Base-by-base conservation (phyloP, 345 rosid genomes). In the Lumnitzera littorea region DNA sequence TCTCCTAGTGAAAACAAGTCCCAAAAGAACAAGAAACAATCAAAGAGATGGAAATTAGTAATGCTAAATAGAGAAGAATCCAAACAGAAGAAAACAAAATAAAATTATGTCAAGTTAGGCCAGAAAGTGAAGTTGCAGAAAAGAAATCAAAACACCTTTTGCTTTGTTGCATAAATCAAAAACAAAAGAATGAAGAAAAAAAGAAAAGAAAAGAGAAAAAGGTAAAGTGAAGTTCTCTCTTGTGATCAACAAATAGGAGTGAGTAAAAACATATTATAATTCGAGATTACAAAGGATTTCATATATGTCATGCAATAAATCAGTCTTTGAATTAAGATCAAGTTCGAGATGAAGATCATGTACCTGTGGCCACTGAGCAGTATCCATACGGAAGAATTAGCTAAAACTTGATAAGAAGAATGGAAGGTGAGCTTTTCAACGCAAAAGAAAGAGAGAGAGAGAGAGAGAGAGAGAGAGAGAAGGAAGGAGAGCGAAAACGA, bases 291-390 rank as follows among this genome's bases (percentile, higher is more conserved):
- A 11, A 20, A 51, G 24, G 20, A 9, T 29, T 2, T 60, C 12
- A 57, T 50, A 53, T 24, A 24, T 46, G 54, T 48, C 13, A 16
- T 20, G 27, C 53, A 64, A 31, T 17, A 14, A 29, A 13, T 50
- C 9, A 20, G 20, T 14, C 16, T 14, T 12, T 14, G 52, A 13
- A 50, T 3, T 5, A 53, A 53, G 55, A 53, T 15, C 24, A 23
- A 15, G 55, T 20, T 15, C 24, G 12, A 15, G 16, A 36, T 53
- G 12, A 41, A 51, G 36, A 51, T 24, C 24, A 49, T 47, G 25
- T 63, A 91, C 98, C 98, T 89, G 96, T 78, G 96, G 91, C 96
- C 96, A 91, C 65, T 82, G 89, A 78, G 88, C 92, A 62, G 89
- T 91, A 79, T 89, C 96, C 98, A 91, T 91, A 20, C 20, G 85